A percentile compares a stretch with the other conserved stretches of the same genome.
Conservation (phyloP, 108 stramenopile genomes). For the Pseudonitzschia multiseries region DNA sequence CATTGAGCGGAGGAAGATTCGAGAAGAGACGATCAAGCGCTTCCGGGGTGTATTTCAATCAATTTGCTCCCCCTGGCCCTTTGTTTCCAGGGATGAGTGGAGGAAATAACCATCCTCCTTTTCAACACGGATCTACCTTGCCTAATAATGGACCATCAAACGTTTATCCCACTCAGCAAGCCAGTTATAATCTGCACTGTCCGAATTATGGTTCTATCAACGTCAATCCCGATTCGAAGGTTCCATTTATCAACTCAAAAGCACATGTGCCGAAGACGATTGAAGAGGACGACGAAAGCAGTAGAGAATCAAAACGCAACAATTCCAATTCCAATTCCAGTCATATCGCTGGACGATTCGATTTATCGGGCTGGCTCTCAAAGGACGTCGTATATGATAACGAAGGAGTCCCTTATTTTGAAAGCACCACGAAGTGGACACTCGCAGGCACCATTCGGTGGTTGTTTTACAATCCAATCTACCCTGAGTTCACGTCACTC, state of each 20-base stretch:
- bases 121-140: background rate
- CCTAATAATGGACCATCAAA: background rate
- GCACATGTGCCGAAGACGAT: background rate
- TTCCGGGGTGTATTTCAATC: constrained; percentile 16
- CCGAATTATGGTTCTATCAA: background rate
- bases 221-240: background rate
- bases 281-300: background rate
- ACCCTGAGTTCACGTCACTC: constrained; percentile 58
- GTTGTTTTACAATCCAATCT: constrained; percentile 46
- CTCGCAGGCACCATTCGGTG: constrained; percentile 30
- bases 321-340: background rate
- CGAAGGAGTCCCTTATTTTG: constrained; percentile 32
- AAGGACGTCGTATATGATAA: constrained; percentile 15
- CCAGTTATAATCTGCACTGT: background rate
- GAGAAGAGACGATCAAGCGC: background rate
- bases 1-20: background rate
- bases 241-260: background rate
- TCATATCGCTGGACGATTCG: constrained; percentile 10
- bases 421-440: constrained; percentile 24
- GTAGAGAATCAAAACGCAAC: background rate
- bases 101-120: background rate
- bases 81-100: background rate
- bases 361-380: constrained; percentile 24
- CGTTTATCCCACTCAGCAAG: constrained; percentile 14
- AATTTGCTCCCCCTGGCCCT: constrained; percentile 14